These are phyloP conservation scores for Haplosporangium gracile DNA, from an alignment of 192 early-diverging fungal genomes.

Conservation along the genomic window DNA sequence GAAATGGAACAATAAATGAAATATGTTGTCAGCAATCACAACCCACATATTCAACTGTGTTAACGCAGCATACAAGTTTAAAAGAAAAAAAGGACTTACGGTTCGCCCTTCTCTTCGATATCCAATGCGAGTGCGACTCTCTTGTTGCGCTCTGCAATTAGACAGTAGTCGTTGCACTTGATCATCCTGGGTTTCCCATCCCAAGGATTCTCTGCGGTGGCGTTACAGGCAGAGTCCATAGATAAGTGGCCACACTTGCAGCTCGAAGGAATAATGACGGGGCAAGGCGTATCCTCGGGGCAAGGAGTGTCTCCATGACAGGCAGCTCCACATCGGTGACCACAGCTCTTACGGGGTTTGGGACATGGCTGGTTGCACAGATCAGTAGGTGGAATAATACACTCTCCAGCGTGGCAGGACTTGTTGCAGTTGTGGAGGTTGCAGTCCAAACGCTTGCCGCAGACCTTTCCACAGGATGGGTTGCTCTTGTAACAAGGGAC, in stretches of 20 bases:
- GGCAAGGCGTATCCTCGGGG: conserved; percentile 81
- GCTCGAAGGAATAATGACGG: conserved; percentile 63
- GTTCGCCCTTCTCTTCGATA: conserved; percentile 57
- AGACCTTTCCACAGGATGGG: conserved; percentile 82
- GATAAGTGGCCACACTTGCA: conserved; percentile 85
- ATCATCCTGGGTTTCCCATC: conserved; percentile 60
- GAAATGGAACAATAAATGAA: conserved; percentile 1
- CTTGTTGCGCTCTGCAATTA: conserved; percentile 82
- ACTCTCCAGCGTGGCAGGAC: conserved; percentile 86
- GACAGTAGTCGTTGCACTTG: conserved; percentile 87
- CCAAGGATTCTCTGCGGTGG: conserved; percentile 62
- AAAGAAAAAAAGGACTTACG: conserved; percentile 21
- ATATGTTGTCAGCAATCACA: neutral
- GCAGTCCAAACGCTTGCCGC: conserved; percentile 66
- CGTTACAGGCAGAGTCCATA: conserved; percentile 75
- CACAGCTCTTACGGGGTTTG: conserved; percentile 82
- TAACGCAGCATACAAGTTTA: neutral
- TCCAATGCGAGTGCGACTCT: conserved; percentile 85
- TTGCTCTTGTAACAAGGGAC: conserved; percentile 85
- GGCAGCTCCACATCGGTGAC: conserved; percentile 78
- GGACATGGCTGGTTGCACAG: conserved; percentile 81
- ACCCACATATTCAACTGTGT: neutral
- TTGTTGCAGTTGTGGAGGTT: conserved; percentile 86
- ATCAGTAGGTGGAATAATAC: conserved; percentile 62
- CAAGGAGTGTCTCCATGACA: conserved; percentile 88